Conservation (phyloP, 495 filamentous ascomycete genomes). For the Penicillium coprophilum region DNA sequence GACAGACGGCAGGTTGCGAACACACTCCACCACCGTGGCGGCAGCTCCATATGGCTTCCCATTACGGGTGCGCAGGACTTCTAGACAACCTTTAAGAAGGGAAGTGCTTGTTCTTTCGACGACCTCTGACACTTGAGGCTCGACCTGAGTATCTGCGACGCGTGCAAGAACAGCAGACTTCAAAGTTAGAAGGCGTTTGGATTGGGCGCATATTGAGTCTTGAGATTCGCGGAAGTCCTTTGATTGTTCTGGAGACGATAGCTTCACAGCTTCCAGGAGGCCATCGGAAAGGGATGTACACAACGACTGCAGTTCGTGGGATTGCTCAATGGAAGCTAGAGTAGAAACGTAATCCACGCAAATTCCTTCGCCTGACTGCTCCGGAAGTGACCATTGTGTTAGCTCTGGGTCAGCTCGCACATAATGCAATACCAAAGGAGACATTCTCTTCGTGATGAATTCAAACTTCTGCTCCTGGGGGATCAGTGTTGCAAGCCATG, state of each 20-base stretch:
- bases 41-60: slow-evolving; percentile 84
- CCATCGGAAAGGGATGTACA: slow-evolving; percentile 57
- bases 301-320: slow-evolving; percentile 37
- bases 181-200: slow-evolving; percentile 61
- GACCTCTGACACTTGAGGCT: slow-evolving; percentile 19
- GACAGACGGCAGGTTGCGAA: slow-evolving; percentile 44
- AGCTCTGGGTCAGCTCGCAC: slow-evolving; percentile 47
- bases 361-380: slow-evolving; percentile 36
- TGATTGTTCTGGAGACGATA: slow-evolving; percentile 74
- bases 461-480: slow-evolving; percentile 45
- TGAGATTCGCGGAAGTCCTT: slow-evolving; percentile 73
- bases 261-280: slow-evolving; percentile 61
- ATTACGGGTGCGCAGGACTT: slow-evolving; percentile 57
- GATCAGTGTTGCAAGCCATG: slow-evolving; percentile 48
- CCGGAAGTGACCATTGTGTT: slow-evolving; percentile 51
- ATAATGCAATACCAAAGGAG: slow-evolving; percentile 60
- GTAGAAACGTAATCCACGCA: slow-evolving; percentile 40
- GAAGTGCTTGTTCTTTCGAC: slow-evolving; percentile 30
- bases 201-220: slow-evolving; percentile 57
- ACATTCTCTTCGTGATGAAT: slow-evolving; percentile 49
- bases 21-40: slow-evolving; percentile 54
- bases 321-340: slow-evolving; percentile 28
- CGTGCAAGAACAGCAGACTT: slow-evolving; percentile 47
- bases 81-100: slow-evolving; percentile 51
- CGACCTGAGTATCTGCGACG: slow-evolving; percentile 28